phyloP scores from a whole-genome alignment of 176 grass and related monocot genomes.

The Miscanthus lutarioriparius region DNA sequence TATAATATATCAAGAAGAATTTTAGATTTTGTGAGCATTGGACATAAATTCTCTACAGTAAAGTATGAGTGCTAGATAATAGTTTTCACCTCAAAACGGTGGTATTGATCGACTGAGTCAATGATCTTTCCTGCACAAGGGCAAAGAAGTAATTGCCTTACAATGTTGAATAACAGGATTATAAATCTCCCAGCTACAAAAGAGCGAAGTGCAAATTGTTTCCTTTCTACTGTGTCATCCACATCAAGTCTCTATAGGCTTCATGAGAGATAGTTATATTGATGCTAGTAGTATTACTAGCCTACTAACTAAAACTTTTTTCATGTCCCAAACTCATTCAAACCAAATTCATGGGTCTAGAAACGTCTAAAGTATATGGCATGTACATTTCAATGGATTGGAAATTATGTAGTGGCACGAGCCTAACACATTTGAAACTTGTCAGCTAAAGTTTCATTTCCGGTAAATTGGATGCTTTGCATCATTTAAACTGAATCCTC shows the following conservation, averaged over 20 bases:
- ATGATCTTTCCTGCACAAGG: conserved; percentile 65
- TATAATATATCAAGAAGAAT: not conserved
- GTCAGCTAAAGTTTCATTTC: not conserved
- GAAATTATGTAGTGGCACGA: not conserved
- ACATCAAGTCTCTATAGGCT: not conserved
- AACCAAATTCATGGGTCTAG: not conserved
- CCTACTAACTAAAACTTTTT: not conserved
- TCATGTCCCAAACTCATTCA: not conserved
- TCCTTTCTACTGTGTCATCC: not conserved
- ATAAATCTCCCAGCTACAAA: not conserved
- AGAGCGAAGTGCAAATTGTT: not conserved
- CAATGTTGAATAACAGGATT: not conserved
- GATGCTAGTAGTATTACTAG: not conserved
- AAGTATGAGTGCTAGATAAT: not conserved
- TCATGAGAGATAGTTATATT: not conserved
- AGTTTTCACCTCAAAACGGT: conserved; percentile 64
- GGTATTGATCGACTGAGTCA: conserved; percentile 89
- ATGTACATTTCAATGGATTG: not conserved
- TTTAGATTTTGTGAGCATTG: not conserved
- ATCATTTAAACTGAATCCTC: not conserved
- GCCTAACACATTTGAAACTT: not conserved
- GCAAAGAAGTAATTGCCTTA: not conserved
- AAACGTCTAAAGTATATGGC: not conserved
- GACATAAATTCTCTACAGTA: not conserved
- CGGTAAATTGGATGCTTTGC: not conserved